A percentile compares a stretch with the other conserved stretches of the same genome.
These are phyloP conservation scores for Fusarium stilboides DNA, from an alignment of 2,329 filamentous ascomycete species.

Conservation along the genomic window DNA sequence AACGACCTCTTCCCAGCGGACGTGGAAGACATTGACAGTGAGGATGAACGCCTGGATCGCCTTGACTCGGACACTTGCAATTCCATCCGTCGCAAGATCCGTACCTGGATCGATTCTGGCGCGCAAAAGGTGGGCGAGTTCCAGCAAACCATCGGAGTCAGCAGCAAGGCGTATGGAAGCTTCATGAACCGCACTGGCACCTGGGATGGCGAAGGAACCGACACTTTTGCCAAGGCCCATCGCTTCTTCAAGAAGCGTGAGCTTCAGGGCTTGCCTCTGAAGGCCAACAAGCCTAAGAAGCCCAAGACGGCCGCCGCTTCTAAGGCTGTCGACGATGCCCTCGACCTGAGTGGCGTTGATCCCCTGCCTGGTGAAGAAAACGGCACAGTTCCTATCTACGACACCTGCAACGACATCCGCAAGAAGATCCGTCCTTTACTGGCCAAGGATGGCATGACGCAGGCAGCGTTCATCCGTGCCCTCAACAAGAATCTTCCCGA, in stretches of 20 bases:
- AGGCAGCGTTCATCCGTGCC: slow-evolving; percentile 66
- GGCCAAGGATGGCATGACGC: slow-evolving; percentile 60
- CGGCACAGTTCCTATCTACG: slow-evolving; percentile 64
- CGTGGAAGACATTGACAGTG: slow-evolving; percentile 38
- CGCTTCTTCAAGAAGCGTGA: slow-evolving; percentile 67
- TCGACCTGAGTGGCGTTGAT: slow-evolving; percentile 60
- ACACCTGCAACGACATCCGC: slow-evolving; percentile 71
- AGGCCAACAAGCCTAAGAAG: slow-evolving; percentile 53
- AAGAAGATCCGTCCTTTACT: slow-evolving; percentile 69
- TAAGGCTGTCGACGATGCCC: slow-evolving; percentile 43
- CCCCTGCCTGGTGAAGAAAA: slow-evolving; percentile 63
- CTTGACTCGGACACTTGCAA: slow-evolving; percentile 46
- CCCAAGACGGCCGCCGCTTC: slow-evolving; percentile 45
- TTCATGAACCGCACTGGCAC: slow-evolving; percentile 67
- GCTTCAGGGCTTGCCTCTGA: slow-evolving; percentile 60
- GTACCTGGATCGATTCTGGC: slow-evolving; percentile 46
- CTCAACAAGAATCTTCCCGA: slow-evolving; percentile 60
- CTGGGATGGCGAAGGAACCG: slow-evolving; percentile 54
- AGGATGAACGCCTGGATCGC: slow-evolving; percentile 35
- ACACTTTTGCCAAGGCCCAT: slow-evolving; percentile 56
- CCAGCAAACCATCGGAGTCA: slow-evolving; percentile 58
- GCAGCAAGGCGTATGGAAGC: slow-evolving; percentile 55
- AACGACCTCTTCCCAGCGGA: slow-evolving; percentile 43
- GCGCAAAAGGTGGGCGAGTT: slow-evolving; percentile 61
- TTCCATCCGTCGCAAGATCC: slow-evolving; percentile 45